phyloP scores from a whole-genome alignment of 495 filamentous ascomycete genomes.

The Hypoxylon perforatum region DNA sequence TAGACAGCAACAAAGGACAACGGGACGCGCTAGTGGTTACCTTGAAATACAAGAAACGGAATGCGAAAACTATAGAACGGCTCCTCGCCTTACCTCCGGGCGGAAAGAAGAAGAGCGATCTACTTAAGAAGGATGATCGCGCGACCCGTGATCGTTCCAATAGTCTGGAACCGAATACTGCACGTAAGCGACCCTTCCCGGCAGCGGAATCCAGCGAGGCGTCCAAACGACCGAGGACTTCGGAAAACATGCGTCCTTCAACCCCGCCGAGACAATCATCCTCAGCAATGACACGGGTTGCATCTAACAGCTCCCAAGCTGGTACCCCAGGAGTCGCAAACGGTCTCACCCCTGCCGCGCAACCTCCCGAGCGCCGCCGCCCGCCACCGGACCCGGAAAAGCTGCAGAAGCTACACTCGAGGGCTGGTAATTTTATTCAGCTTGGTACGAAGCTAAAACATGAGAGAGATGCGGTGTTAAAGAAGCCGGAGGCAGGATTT shows the following conservation, averaged over 20 bases:
- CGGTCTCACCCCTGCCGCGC: constrained; percentile 51
- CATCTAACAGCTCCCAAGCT: constrained; percentile 57
- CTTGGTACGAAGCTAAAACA: constrained; percentile 58
- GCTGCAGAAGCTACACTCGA: constrained; percentile 38
- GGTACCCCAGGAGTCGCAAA: constrained; percentile 54
- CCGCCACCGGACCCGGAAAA: constrained; percentile 40
- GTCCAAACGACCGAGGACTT: constrained; percentile 48
- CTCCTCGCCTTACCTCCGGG: constrained; percentile 55
- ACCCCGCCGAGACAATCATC: constrained; percentile 60
- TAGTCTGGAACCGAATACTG: constrained; percentile 52
- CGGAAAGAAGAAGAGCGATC: constrained; percentile 50
- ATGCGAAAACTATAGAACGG: constrained; percentile 53
- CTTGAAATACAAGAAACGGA: constrained; percentile 56
- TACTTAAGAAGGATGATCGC: constrained; percentile 47
- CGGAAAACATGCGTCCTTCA: constrained; percentile 43
- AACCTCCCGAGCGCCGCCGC: constrained; percentile 47
- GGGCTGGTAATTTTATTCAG: constrained; percentile 39
- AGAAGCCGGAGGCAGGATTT: constrained; percentile 25
- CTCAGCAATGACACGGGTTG: constrained; percentile 59
- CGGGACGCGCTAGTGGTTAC: constrained; percentile 34
- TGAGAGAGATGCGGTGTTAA: constrained; percentile 53
- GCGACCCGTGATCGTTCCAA: constrained; percentile 49
- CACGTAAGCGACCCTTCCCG: constrained; percentile 57
- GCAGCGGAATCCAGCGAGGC: constrained; percentile 44
- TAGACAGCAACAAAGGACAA: constrained; percentile 46